Conservation (phyloP, 768 basidiomycete species). For the Psilocybe tampanensis region DNA sequence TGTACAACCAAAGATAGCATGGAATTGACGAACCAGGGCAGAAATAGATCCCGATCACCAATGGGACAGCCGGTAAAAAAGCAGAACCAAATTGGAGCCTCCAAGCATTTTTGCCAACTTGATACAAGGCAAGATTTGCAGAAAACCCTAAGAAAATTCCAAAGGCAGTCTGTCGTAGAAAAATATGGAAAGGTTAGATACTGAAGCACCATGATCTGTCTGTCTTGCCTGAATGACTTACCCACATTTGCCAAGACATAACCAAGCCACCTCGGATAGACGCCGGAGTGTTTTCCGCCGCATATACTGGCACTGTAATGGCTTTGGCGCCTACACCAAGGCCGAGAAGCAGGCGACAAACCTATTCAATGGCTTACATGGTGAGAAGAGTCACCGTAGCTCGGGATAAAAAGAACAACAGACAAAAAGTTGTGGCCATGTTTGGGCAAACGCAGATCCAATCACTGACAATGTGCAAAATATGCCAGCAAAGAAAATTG, state of each 20-base stretch:
- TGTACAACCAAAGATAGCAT: no score
- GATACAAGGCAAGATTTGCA: conserved; percentile 59
- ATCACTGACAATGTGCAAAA: conserved; percentile 49
- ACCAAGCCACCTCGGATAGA: conserved; percentile 81
- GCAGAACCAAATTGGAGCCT: conserved; percentile 77
- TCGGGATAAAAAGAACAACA: conserved; percentile 14
- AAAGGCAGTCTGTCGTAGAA: conserved; percentile 75
- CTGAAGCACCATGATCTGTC: no score
- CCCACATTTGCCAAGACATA: conserved; percentile 90
- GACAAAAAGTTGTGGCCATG: conserved; percentile 50
- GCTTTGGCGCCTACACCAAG: conserved; percentile 63
- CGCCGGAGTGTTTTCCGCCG: conserved; percentile 75
- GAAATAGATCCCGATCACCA: conserved; percentile 45
- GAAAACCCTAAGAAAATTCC: conserved; percentile 74
- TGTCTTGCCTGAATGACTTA: conserved; percentile 13
- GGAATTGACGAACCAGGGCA: conserved; percentile 42
- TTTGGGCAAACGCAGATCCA: conserved; percentile 46
- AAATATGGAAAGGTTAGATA: no score
- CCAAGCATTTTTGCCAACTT: conserved; percentile 66
- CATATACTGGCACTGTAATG: conserved; percentile 57
- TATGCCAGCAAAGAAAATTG: conserved; percentile 54
- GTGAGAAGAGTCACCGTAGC: not conserved
- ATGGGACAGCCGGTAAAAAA: conserved; percentile 52
- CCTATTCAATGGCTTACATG: conserved; percentile 15
- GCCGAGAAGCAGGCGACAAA: conserved; percentile 57